Percentiles rank a stretch among this genome's conserved stretches.
phyloP scores from a whole-genome alignment of 345 rosid genomes.

The Sonneratia alba region DNA sequence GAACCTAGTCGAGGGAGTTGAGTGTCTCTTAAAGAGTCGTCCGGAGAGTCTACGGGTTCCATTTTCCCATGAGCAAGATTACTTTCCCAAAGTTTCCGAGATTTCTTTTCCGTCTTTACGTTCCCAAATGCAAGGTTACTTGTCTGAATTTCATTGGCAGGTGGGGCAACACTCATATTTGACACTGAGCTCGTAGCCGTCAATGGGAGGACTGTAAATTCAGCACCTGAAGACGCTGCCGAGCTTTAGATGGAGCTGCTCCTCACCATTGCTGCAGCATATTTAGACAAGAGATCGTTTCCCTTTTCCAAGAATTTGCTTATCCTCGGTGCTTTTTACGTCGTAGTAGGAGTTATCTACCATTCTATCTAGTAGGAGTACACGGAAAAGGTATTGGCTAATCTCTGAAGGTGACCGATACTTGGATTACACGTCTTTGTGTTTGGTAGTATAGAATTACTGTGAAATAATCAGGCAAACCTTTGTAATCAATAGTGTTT shows the following conservation, averaged over 20 bases:
- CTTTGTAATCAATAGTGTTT: too few species aligned
- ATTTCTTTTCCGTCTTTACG: neutral
- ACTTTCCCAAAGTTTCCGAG: neutral
- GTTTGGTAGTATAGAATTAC: neutral
- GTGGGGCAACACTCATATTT: constrained; percentile 84
- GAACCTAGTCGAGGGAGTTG: too few species aligned
- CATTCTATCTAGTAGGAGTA: neutral
- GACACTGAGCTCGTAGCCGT: constrained; percentile 88
- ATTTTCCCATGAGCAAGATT: too few species aligned
- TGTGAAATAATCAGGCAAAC: too few species aligned
- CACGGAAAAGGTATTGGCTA: neutral
- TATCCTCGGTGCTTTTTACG: neutral
- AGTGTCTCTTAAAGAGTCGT: too few species aligned
- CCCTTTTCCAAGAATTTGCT: too few species aligned
- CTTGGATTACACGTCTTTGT: neutral
- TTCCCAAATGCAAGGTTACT: neutral
- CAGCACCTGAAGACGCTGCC: constrained; percentile 17
- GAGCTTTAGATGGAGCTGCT: constrained; percentile 29
- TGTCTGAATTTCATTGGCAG: constrained; percentile 25
- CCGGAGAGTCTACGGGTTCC: too few species aligned
- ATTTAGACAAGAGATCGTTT: too few species aligned
- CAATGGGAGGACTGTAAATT: constrained; percentile 46
- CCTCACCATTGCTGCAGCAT: too few species aligned
- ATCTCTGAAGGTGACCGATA: too few species aligned
- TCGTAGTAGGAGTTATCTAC: too few species aligned